phyloP scores from a whole-genome alignment of 345 rosid genomes.

The Eucalyptus dawsonii region DNA sequence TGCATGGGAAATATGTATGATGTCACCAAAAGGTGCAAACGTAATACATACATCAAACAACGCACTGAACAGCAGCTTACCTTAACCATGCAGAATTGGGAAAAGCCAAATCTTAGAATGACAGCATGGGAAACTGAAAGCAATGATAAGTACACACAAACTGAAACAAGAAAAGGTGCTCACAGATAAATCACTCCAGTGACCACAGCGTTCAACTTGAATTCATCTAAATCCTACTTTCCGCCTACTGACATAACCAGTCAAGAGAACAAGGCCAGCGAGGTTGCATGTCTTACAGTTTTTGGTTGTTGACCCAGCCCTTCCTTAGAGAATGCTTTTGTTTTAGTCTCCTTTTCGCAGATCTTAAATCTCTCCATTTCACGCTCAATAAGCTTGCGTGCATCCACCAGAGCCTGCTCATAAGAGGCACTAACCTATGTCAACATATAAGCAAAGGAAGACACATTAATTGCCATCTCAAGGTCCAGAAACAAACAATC shows the following conservation, averaged over 20 bases:
- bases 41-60: neutral
- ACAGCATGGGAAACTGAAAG: neutral
- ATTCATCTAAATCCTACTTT: neutral
- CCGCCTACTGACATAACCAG: neutral
- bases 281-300: slow-evolving; percentile 55
- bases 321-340: slow-evolving; percentile 99
- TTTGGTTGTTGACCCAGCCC: slow-evolving; percentile 99
- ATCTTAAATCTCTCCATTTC: slow-evolving; percentile 99
- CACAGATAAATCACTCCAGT: neutral
- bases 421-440: slow-evolving; percentile 90
- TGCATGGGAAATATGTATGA: neutral
- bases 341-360: slow-evolving; percentile 97
- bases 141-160: neutral
- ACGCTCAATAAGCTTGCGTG: slow-evolving; percentile 87
- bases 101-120: neutral
- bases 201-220: neutral
- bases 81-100: neutral
- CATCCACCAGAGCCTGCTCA: slow-evolving; percentile 91
- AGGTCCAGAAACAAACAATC: neutral
- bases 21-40: neutral
- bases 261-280: neutral
- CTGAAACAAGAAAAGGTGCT: neutral
- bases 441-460: slow-evolving; percentile 3
- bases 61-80: neutral
- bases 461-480: neutral